Percentiles rank a stretch among this genome's conserved stretches.
phyloP scores from a whole-genome alignment of 1,139 yeast species.

The Ogataea hybrid region DNA sequence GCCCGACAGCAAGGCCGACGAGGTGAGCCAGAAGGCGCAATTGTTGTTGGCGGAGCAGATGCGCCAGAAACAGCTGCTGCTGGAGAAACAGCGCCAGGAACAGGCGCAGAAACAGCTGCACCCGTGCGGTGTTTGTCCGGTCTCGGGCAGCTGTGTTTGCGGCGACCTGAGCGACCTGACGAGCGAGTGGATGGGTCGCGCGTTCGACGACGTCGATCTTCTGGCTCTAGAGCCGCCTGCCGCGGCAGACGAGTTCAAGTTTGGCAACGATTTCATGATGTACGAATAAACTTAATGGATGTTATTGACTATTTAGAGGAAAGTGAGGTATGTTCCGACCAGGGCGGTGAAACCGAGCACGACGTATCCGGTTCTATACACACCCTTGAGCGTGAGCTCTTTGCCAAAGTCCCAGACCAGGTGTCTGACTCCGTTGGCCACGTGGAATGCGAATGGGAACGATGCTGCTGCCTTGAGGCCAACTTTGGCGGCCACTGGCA shows the following conservation, averaged over 20 bases:
- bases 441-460: slow-evolving; percentile 84
- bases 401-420: slow-evolving; percentile 86
- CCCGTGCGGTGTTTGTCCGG: slow-evolving; percentile 10
- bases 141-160: slow-evolving; percentile 3
- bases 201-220: slow-evolving; percentile 14
- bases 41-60: slow-evolving; percentile 20
- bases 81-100: slow-evolving; percentile 17
- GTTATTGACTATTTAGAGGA: too few species aligned
- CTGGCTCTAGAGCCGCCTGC: slow-evolving; percentile 5
- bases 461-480: slow-evolving; percentile 69
- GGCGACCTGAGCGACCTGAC: slow-evolving; percentile 6
- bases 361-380: slow-evolving; percentile 86
- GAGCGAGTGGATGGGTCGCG: slow-evolving; percentile 21
- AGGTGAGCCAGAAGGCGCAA: slow-evolving; percentile 20
- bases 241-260: slow-evolving; percentile 20
- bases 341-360: slow-evolving; percentile 73
- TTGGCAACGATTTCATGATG: slow-evolving; percentile 29
- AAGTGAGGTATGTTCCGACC: slow-evolving; percentile 57
- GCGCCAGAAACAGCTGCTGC: slow-evolving; percentile 17
- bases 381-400: slow-evolving; percentile 79
- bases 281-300: slow-evolving; percentile 15
- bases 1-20: slow-evolving; percentile 17
- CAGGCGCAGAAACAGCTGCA: slow-evolving; percentile 8
- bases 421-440: slow-evolving; percentile 87
- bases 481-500: slow-evolving; percentile 63